Base-by-base conservation (phyloP, 768 basidiomycete genomes). In the Holtermannia corniformis region DNA sequence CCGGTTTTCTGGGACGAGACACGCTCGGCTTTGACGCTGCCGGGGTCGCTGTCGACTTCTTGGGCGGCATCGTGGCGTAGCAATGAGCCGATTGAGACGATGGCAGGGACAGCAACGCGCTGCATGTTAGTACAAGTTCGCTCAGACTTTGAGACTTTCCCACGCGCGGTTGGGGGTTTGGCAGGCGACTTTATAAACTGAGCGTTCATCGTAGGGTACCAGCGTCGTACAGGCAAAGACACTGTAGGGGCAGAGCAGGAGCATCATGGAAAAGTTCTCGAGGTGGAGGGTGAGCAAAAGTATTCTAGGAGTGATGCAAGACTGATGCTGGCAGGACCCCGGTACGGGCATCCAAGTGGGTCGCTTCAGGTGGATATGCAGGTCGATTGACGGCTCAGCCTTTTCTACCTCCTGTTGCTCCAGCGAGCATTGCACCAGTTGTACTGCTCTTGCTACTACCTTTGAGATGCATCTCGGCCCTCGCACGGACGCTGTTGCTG, bases 191-290 rank as follows among this genome's bases (percentile, higher is more conserved):
- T n/a, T n/a, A n/a, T n/a, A n/a, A n/a, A n/a, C n/a, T n/a, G n/a
- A n/a, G n/a, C n/a, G n/a, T n/a, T n/a, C n/a, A n/a, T n/a, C n/a
- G n/a, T n/a, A n/a, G n/a, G n/a, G n/a, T n/a, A n/a, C n/a, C n/a
- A n/a, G n/a, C n/a, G n/a, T n/a, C n/a, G n/a, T n/a, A n/a, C n/a
- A n/a, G n/a, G n/a, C n/a, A n/a, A n/a, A n/a, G n/a, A n/a, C n/a
- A n/a, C n/a, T n/a, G n/a, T n/a, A n/a, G n/a, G n/a, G n/a, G n/a
- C n/a, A n/a, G n/a, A n/a, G n/a, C n/a, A n/a, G n/a, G n/a, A n/a
- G n/a, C 22, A 57, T 28, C 32, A 71, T 71, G 70, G 70, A 72
- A 53, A 72, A 72, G 51, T 72, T 59, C 58, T 68, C 66, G 21
- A 69, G 68, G 52, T 72, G 70, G 70, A 56, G 70, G 32, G 70